These are phyloP conservation scores for Penicillium chermesinum DNA, from an alignment of 495 filamentous ascomycete species.

Conservation along the genomic window DNA sequence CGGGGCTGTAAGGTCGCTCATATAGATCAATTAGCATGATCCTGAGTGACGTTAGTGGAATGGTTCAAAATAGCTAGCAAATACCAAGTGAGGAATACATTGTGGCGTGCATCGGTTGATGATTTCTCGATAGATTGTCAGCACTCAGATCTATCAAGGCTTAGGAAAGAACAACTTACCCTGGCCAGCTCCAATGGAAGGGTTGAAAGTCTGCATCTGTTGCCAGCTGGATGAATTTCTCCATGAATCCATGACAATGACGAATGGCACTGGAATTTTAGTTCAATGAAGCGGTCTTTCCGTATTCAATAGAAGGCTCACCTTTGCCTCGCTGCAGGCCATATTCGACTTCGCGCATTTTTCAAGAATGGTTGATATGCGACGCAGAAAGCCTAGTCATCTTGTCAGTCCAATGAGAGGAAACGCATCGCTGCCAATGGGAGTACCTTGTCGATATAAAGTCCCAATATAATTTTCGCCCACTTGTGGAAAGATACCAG, in stretches of 20 bases:
- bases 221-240: slow-evolving; percentile 49
- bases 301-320: slow-evolving; percentile 10
- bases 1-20: slow-evolving; percentile 44
- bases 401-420: not conserved
- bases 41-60: slow-evolving; percentile 15
- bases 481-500: slow-evolving; percentile 45
- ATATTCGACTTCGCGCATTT: slow-evolving; percentile 50
- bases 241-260: slow-evolving; percentile 52
- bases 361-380: slow-evolving; percentile 54
- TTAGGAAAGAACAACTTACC: slow-evolving; percentile 15
- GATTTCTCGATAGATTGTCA: slow-evolving; percentile 29
- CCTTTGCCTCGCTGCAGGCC: slow-evolving; percentile 50
- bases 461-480: slow-evolving; percentile 39
- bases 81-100: slow-evolving; percentile 26
- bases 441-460: slow-evolving; percentile 43
- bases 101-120: slow-evolving; percentile 53
- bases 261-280: slow-evolving; percentile 42
- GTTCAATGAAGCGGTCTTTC: not conserved
- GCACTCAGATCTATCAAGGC: not conserved
- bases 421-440: not conserved
- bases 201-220: slow-evolving; percentile 50
- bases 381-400: slow-evolving; percentile 44
- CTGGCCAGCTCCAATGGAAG: slow-evolving; percentile 56
- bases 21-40: slow-evolving; percentile 55
- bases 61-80: not conserved